phyloP scores from a whole-genome alignment of 2,329 filamentous ascomycete species.

The Blumeriella jaapii region DNA sequence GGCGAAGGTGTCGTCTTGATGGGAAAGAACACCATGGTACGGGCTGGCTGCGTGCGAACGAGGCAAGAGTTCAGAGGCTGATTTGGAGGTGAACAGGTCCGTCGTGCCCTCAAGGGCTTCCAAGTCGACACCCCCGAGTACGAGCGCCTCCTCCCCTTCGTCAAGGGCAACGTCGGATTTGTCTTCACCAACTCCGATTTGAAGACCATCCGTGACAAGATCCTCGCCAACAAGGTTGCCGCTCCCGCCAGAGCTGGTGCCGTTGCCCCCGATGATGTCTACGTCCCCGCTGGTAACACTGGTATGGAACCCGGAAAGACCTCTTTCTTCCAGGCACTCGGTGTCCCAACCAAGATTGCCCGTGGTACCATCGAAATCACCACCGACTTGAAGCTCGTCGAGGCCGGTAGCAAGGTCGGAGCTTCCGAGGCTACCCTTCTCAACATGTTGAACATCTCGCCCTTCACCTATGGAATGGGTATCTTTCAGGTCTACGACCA shows the following conservation, averaged over 20 bases:
- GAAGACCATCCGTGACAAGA: constrained; percentile 86
- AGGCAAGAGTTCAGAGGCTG: constrained; percentile 6
- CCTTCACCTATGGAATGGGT: constrained; percentile 98
- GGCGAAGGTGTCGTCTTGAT: constrained; percentile 91
- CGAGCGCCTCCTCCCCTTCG: constrained; percentile 90
- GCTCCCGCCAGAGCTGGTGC: constrained; percentile 97
- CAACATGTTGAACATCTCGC: constrained; percentile 99
- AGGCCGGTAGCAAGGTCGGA: constrained; percentile 87
- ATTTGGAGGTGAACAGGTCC: constrained; percentile 45
- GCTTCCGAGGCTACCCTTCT: constrained; percentile 96
- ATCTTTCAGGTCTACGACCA: constrained; percentile 95
- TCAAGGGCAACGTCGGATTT: constrained; percentile 98
- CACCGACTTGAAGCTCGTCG: constrained; percentile 92
- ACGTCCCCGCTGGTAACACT: constrained; percentile 94
- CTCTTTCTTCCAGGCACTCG: constrained; percentile 99
- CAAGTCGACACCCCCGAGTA: constrained; percentile 85
- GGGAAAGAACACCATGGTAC: constrained; percentile 99
- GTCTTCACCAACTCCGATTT: constrained; percentile 98
- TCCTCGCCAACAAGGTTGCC: constrained; percentile 92
- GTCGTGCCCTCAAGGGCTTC: constrained; percentile 96
- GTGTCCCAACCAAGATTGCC: constrained; percentile 99
- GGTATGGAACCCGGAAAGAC: constrained; percentile 99
- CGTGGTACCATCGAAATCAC: constrained; percentile 99
- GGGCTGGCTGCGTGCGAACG: neutral
- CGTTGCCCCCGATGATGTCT: constrained; percentile 86